phyloP scores from a whole-genome alignment of 768 basidiomycete species.

The Boletus rex-veris region DNA sequence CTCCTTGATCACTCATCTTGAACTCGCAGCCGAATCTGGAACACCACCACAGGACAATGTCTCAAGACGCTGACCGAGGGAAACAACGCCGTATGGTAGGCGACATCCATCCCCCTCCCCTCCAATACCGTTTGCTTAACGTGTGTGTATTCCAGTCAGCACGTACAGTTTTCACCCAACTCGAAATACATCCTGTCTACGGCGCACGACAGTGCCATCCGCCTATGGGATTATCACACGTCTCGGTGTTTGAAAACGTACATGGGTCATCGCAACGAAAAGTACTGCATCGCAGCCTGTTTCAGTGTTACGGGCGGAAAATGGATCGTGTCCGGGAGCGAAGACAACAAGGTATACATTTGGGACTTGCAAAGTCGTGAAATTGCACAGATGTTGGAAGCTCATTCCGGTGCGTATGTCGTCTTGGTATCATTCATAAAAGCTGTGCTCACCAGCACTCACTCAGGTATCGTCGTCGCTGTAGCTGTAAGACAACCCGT shows the following conservation, averaged over 20 bases:
- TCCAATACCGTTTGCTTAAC: neutral
- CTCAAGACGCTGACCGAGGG: constrained; percentile 94
- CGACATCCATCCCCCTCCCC: neutral
- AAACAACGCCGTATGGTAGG: constrained; percentile 76
- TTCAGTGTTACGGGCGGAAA: constrained; percentile 83
- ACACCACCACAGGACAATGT: constrained; percentile 87
- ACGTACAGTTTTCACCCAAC: constrained; percentile 93
- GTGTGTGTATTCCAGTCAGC: constrained; percentile 51
- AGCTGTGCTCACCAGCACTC: constrained; percentile 2
- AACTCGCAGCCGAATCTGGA: constrained; percentile 84
- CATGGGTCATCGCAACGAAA: constrained; percentile 74
- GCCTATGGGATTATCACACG: constrained; percentile 93
- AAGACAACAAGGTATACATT: constrained; percentile 84
- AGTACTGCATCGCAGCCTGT: constrained; percentile 81
- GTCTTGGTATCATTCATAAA: neutral
- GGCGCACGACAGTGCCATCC: constrained; percentile 88
- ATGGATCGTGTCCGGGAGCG: constrained; percentile 90
- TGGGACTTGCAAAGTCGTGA: constrained; percentile 91
- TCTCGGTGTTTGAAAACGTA: constrained; percentile 91
- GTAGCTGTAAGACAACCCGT: constrained; percentile 62
- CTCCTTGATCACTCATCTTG: neutral
- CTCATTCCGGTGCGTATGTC: constrained; percentile 57
- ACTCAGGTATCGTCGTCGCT: constrained; percentile 61
- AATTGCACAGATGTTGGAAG: constrained; percentile 75
- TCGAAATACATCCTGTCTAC: constrained; percentile 93